Evolutionary conservation across 1,284 basidiomycete species (phyloP).

Genomic region (Papiliotrema laurentii): DNA sequence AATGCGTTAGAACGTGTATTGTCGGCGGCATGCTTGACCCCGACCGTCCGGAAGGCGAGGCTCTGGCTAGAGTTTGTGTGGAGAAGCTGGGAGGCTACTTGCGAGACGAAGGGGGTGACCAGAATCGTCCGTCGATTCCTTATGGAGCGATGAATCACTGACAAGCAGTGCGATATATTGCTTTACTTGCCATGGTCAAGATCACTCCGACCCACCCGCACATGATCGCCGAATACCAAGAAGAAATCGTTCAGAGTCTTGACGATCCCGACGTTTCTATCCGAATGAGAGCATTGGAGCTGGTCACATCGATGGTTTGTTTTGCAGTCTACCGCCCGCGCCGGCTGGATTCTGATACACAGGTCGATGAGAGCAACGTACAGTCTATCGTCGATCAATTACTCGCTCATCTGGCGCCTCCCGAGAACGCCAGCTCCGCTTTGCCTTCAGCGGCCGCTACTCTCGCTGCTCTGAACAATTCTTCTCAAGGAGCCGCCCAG

Average conservation of each 20-base stretch:
- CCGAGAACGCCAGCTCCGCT: conserved; percentile 46
- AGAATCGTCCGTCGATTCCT: conserved; percentile 66
- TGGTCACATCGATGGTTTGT: conserved; percentile 85
- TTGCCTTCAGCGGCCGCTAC: conserved; percentile 34
- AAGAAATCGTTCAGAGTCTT: conserved; percentile 82
- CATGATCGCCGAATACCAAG: conserved; percentile 86
- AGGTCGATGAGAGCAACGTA: conserved; percentile 77
- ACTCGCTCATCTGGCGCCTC: conserved; percentile 73
- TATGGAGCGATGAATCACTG: neutral
- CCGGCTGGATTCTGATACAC: neutral
- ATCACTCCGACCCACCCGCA: conserved; percentile 90
- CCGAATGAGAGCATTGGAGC: conserved; percentile 87
- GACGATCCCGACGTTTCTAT: conserved; percentile 94
- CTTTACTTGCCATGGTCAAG: conserved; percentile 89
- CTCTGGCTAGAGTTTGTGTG: conserved; percentile 81
- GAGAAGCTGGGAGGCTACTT: conserved; percentile 91
- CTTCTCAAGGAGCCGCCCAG: conserved; percentile 13
- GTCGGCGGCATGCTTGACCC: conserved; percentile 93
- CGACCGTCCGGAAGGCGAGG: conserved; percentile 60
- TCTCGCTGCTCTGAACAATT: conserved; percentile 16
- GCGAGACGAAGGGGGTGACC: conserved; percentile 72
- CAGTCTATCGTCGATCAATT: conserved; percentile 85
- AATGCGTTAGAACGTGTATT: conserved; percentile 97
- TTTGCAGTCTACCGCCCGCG: too few species aligned
- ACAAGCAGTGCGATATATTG: conserved; percentile 84